Conservation (phyloP, 2,329 filamentous ascomycete species). For the Exophiala xenobiotica region DNA sequence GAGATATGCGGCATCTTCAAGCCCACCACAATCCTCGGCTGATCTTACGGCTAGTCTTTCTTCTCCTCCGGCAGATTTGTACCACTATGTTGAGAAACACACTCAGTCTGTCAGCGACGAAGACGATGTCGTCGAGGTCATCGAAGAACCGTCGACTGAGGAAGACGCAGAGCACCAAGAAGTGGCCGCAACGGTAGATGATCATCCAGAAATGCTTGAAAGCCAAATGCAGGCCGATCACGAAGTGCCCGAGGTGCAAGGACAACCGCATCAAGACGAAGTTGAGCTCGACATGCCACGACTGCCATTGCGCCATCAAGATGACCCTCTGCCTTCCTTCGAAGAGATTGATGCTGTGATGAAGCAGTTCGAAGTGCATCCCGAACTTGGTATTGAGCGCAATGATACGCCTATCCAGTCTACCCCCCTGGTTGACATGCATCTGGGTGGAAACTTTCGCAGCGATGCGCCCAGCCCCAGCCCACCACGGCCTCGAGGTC, state of each 20-base stretch:
- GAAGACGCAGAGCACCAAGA: slow-evolving; percentile 6
- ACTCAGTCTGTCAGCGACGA: slow-evolving; percentile 8
- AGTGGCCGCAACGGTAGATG: background rate
- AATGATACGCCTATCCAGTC: slow-evolving; percentile 41
- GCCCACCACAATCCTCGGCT: slow-evolving; percentile 5
- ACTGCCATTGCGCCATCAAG: slow-evolving; percentile 6
- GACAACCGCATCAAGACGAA: background rate
- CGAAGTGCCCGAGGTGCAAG: background rate
- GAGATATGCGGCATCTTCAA: slow-evolving; percentile 17
- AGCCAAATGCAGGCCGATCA: no score
- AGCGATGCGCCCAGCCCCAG: slow-evolving; percentile 74
- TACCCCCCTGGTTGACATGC: slow-evolving; percentile 49
- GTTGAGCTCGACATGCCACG: slow-evolving; percentile 11
- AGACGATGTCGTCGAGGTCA: slow-evolving; percentile 19
- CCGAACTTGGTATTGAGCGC: slow-evolving; percentile 72
- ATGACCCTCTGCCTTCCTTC: slow-evolving; percentile 25
- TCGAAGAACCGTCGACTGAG: slow-evolving; percentile 16
- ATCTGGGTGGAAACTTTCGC: slow-evolving; percentile 53
- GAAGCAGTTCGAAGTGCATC: slow-evolving; percentile 76
- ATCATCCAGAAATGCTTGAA: no score
- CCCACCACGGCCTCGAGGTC: slow-evolving; percentile 53
- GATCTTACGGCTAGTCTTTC: slow-evolving; percentile 32
- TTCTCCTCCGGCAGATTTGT: slow-evolving; percentile 18
- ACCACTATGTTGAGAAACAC: slow-evolving; percentile 13
- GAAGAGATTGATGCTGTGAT: slow-evolving; percentile 90